Evolutionary conservation across 768 basidiomycete species (phyloP), one percentile per base, ranked within the genome.

Genomic region (Botryobasidium botryosum): DNA sequence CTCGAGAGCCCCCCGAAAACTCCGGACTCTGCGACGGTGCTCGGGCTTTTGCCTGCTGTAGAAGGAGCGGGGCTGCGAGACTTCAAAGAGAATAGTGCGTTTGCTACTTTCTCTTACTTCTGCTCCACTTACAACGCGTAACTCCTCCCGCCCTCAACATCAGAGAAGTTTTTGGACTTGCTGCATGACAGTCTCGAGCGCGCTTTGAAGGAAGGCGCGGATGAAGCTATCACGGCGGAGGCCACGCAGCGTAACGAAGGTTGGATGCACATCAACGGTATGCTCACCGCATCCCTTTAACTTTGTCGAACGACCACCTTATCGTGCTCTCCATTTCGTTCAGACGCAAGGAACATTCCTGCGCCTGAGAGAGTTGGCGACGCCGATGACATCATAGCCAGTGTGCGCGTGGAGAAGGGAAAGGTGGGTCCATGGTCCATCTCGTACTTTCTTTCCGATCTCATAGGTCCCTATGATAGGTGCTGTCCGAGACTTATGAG

Each of bases 211-310:
- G 71, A 79, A 36, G 68, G 66, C 7, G 62, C 68, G 1, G 84
- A 87, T 51, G 75, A 79, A 2, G 62, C 80, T 2, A 75, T 76
- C 64, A 67, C 55, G 4, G 75, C 75, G 45, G 70, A 68, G 5
- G 84, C 82, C 7, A 57, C 69, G 25, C 79, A 81, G 53, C 60
- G 75, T 2, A 71, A 70, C 48, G 59, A 72, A 17, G 84, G 84
- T n/a, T 87, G 84, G 84, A 79, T 87, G 78, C 84, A 87, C 56
- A 75, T 87, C 37, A 72, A 84, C 35, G 71, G 70, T 69, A 35
- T 41, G 64, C 37, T 18, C 25, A 32, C 20, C 10, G 26, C 31
- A 1, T 21, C 17, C 48, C 40, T 17, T 6, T 8, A 10, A 21
- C 25, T 10, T 28, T 21, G 8, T 48, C 12, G 23, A 18, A 17